Conservation (phyloP, 345 rosid genomes). For the Eucalyptus rudis region DNA sequence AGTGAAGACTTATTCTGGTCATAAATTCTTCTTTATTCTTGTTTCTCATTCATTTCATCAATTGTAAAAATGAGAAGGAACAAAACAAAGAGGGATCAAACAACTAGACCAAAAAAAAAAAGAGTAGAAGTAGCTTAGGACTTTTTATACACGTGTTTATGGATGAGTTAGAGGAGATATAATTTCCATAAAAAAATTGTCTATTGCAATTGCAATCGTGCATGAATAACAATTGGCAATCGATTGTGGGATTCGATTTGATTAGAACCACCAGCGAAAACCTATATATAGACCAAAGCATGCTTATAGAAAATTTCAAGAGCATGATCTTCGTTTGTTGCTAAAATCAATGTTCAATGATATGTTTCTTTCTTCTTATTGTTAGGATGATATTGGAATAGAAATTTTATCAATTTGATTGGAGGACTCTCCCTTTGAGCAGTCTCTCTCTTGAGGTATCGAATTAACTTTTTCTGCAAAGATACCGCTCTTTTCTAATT, state of each 20-base stretch:
- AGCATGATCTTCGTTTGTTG: background rate
- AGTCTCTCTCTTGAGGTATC: background rate
- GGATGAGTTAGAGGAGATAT: no score
- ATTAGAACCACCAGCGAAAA: background rate
- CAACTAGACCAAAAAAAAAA: background rate
- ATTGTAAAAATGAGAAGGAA: no score
- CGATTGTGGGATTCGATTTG: accelerated
- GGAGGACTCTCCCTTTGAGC: background rate
- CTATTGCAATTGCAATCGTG: accelerated
- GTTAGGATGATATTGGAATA: no score
- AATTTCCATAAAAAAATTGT: no score
- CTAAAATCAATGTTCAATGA: background rate
- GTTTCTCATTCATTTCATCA: background rate
- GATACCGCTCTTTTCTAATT: background rate
- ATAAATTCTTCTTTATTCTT: no score
- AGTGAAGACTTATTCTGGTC: no score
- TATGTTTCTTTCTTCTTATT: background rate
- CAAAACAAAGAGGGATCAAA: background rate
- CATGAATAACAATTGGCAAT: no score
- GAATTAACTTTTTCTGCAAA: background rate
- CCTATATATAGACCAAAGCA: background rate
- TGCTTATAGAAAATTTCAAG: background rate
- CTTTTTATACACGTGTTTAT: no score
- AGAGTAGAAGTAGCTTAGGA: no score
- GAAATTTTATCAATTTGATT: background rate